These are phyloP conservation scores for Venturia effusa DNA, from an alignment of 2,329 filamentous ascomycete genomes.

Conservation along the genomic window DNA sequence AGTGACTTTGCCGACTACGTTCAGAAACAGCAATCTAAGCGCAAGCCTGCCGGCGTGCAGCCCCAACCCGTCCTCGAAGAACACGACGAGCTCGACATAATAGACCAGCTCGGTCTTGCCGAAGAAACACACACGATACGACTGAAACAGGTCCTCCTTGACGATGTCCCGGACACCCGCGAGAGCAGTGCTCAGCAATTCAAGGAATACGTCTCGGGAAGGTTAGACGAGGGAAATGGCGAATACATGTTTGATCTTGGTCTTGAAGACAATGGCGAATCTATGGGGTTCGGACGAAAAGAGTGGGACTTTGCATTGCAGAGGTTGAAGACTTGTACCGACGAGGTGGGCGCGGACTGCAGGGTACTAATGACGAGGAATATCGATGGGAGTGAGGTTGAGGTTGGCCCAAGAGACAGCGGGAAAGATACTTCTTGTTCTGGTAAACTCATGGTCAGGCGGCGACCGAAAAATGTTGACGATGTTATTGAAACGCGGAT, in stretches of 20 bases:
- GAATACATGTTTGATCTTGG: conserved; percentile 89
- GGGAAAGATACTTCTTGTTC: conserved; percentile 63
- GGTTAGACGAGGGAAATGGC: conserved; percentile 73
- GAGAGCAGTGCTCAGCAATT: conserved; percentile 55
- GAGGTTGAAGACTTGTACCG: conserved; percentile 55
- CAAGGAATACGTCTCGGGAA: conserved; percentile 51
- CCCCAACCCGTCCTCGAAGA: conserved; percentile 39
- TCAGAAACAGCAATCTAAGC: conserved; percentile 76
- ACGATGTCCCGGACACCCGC: conserved; percentile 36
- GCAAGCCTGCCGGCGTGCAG: conserved; percentile 27
- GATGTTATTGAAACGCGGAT: conserved; percentile 92
- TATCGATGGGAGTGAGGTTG: conserved; percentile 53
- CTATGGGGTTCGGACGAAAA: conserved; percentile 62
- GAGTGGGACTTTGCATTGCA: conserved; percentile 67
- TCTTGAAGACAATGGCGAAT: conserved; percentile 78
- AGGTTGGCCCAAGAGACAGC: conserved; percentile 49
- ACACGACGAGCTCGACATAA: conserved; percentile 80
- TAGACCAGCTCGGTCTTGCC: conserved; percentile 65
- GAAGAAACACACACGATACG: conserved; percentile 58
- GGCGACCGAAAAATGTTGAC: conserved; percentile 62
- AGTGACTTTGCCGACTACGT: conserved; percentile 98
- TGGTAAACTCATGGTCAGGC: conserved; percentile 79
- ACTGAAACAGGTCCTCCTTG: conserved; percentile 67
- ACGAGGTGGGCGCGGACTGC: conserved; percentile 59
- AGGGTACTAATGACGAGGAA: conserved; percentile 82